phyloP scores from a whole-genome alignment of 257 asterid species.

The Ehretia macrophylla region DNA sequence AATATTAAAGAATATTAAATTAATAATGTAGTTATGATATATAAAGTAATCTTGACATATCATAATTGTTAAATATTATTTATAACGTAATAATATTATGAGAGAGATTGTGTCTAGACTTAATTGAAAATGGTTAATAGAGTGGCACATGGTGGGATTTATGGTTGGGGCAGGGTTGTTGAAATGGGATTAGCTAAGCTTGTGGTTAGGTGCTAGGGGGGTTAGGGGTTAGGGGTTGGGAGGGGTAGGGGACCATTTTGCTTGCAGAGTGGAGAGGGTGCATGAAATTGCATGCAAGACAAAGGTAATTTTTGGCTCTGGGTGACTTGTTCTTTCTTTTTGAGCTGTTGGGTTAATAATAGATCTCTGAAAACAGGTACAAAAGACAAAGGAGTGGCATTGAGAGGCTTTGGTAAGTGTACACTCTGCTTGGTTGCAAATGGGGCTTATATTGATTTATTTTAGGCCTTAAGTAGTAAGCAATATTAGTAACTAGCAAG shows the following conservation, averaged over 20 bases:
- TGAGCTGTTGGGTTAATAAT: constrained; percentile 46
- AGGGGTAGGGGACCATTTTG: constrained; percentile 46
- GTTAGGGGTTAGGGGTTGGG: neutral
- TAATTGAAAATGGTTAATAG: too few relatives aligned
- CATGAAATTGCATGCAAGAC: constrained; percentile 64
- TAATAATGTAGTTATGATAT: too few relatives aligned
- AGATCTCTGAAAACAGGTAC: constrained; percentile 22
- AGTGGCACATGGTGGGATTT: constrained; percentile 27
- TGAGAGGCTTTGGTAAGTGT: constrained; percentile 26
- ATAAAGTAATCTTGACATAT: too few relatives aligned
- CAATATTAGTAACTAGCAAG: constrained; percentile 10
- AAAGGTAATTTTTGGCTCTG: constrained; percentile 50
- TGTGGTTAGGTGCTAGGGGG: constrained; percentile 5
- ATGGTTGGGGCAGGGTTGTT: constrained; percentile 21
- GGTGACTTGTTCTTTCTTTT: constrained; percentile 41
- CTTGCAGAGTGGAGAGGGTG: constrained; percentile 18
- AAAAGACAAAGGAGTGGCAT: constrained; percentile 36
- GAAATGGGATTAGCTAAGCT: constrained; percentile 3
- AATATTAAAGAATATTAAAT: too few relatives aligned
- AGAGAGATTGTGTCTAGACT: too few relatives aligned
- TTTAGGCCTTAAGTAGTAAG: constrained; percentile 23
- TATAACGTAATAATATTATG: too few relatives aligned
- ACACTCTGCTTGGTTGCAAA: constrained; percentile 19
- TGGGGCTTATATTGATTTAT: constrained; percentile 22
- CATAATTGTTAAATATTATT: too few relatives aligned